phyloP scores from a whole-genome alignment of 768 basidiomycete genomes.

The Pholiota conissans region DNA sequence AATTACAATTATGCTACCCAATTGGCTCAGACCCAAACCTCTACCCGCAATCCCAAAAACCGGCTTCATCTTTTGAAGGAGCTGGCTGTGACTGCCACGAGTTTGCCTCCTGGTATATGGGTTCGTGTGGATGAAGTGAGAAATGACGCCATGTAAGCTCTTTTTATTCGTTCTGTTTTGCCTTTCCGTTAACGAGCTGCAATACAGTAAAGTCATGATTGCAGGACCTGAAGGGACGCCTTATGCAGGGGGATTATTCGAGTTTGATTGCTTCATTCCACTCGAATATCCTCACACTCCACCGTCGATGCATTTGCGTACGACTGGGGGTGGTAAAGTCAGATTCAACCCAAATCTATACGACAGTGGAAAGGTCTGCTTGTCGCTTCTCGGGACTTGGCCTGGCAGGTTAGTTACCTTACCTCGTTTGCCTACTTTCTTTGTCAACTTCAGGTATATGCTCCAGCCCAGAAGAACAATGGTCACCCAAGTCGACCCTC shows the following conservation, averaged over 20 bases:
- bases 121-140: constrained; percentile 57
- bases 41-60: constrained; percentile 44
- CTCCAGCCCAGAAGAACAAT: constrained; percentile 39
- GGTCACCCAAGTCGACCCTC: constrained; percentile 51
- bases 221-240: constrained; percentile 58
- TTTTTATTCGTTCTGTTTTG: constrained; percentile 1
- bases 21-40: constrained; percentile 31
- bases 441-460: neutral
- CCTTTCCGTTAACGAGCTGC: constrained; percentile 9
- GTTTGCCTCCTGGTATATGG: constrained; percentile 57
- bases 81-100: constrained; percentile 54
- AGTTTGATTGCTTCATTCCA: constrained; percentile 59
- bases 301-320: constrained; percentile 50
- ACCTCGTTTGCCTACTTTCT: neutral
- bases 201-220: constrained; percentile 51
- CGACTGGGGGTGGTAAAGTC: constrained; percentile 50
- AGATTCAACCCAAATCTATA: constrained; percentile 62
- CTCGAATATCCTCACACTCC: constrained; percentile 47
- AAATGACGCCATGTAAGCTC: constrained; percentile 52
- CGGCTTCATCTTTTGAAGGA: constrained; percentile 56
- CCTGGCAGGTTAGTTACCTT: constrained; percentile 37
- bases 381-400: constrained; percentile 59
- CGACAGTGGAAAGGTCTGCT: constrained; percentile 48
- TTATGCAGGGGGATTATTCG: constrained; percentile 53
- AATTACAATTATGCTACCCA: constrained; percentile 35